Percentiles rank a stretch among this genome's conserved stretches.
Conservation (phyloP, 495 filamentous ascomycete species). For the Penicillium samsonianum region DNA sequence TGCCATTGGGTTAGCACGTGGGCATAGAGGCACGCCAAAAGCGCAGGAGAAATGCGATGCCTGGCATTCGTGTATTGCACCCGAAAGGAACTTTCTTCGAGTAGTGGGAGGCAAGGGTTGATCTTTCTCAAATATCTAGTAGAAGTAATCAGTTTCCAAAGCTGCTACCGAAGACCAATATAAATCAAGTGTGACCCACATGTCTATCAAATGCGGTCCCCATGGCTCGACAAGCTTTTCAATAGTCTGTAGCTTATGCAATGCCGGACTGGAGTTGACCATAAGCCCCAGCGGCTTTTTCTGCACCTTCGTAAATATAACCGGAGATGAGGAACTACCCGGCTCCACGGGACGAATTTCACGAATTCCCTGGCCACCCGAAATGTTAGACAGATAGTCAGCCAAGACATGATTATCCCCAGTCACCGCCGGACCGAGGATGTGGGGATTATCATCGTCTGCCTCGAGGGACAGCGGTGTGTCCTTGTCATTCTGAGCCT, state of each 20-base stretch:
- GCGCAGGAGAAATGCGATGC: conserved; percentile 15
- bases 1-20: conserved; percentile 14
- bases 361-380: conserved; percentile 13
- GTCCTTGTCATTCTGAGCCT: conserved; percentile 4
- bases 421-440: conserved; percentile 11
- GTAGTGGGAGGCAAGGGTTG: conserved; percentile 14
- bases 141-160: neutral
- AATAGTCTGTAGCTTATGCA: conserved; percentile 17
- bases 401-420: conserved; percentile 13
- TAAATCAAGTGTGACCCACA: neutral
- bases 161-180: conserved; percentile 6
- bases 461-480: conserved; percentile 15
- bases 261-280: conserved; percentile 15
- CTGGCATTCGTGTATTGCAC: conserved; percentile 15
- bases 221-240: conserved; percentile 22
- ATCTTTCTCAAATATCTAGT: conserved; percentile 13
- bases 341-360: conserved; percentile 14
- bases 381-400: conserved; percentile 13
- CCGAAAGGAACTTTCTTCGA: conserved; percentile 12
- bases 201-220: conserved; percentile 6
- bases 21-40: conserved; percentile 14
- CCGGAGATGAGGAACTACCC: conserved; percentile 9
- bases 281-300: conserved; percentile 16
- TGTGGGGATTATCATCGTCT: conserved; percentile 14
- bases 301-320: conserved; percentile 16